Evolutionary conservation across 1,139 yeast species (phyloP).

Genomic region (Yamadazyma membranifaciens): DNA sequence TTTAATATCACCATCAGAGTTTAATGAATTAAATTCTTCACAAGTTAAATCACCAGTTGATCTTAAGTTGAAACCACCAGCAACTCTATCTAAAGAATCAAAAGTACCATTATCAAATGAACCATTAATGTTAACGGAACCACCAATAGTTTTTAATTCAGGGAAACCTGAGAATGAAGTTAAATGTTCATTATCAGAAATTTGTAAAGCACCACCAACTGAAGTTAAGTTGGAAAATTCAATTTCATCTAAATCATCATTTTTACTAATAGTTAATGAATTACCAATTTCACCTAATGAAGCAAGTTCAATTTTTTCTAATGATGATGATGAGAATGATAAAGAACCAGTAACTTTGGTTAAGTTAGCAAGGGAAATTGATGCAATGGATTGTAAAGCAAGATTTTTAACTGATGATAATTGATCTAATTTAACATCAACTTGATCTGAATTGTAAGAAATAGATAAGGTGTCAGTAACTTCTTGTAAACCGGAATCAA

Average conservation of each 20-base stretch:
- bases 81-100: constrained; percentile 68
- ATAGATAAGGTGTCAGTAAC: constrained; percentile 76
- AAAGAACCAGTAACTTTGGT: constrained; percentile 74
- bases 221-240: constrained; percentile 68
- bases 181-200: constrained; percentile 80
- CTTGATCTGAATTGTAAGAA: constrained; percentile 79
- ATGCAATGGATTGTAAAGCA: constrained; percentile 74
- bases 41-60: constrained; percentile 79
- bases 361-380: constrained; percentile 69
- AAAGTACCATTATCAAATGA: constrained; percentile 77
- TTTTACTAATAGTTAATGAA: constrained; percentile 72
- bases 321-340: constrained; percentile 66
- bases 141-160: constrained; percentile 70
- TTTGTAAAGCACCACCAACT: constrained; percentile 85
- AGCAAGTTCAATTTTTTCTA: constrained; percentile 58
- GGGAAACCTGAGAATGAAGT: constrained; percentile 70
- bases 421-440: constrained; percentile 64
- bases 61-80: constrained; percentile 88
- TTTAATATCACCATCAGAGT: constrained; percentile 73
- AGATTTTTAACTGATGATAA: constrained; percentile 84
- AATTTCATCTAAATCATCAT: constrained; percentile 66
- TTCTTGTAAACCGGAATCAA: constrained; percentile 69
- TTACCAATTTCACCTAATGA: constrained; percentile 68
- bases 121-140: constrained; percentile 84
- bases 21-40: constrained; percentile 64